Conservation (phyloP, 177 flowering plant species). For the Telopea speciosissima region DNA sequence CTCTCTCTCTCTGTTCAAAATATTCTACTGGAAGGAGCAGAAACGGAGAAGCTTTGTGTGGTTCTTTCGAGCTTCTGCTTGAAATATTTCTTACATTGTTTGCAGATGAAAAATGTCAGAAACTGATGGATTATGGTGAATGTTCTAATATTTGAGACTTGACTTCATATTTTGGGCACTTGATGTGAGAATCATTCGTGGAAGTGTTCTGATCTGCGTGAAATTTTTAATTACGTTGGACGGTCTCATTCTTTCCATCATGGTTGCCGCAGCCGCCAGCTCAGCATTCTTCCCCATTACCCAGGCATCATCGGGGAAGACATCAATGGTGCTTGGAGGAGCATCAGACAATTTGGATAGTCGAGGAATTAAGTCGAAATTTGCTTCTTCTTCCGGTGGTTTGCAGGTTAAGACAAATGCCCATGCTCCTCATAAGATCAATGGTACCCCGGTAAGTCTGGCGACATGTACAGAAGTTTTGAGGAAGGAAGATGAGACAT, state of each 20-base stretch:
- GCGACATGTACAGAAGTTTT: slow-evolving; percentile 25
- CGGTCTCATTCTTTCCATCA: slow-evolving; percentile 20
- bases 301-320: slow-evolving; percentile 26
- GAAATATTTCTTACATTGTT: too few relatives aligned
- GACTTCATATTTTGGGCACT: too few relatives aligned
- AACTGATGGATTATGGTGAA: background rate
- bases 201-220: background rate
- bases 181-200: too few relatives aligned
- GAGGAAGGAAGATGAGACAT: slow-evolving; percentile 30
- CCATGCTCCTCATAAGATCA: slow-evolving; percentile 73
- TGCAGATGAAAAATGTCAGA: slow-evolving; percentile 1
- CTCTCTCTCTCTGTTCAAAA: too few relatives aligned
- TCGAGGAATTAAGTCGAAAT: slow-evolving; percentile 43
- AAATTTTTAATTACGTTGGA: slow-evolving; percentile 7
- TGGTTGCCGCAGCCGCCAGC: slow-evolving; percentile 66
- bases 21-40: too few relatives aligned
- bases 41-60: background rate
- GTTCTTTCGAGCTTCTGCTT: background rate
- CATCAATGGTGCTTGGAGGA: slow-evolving; percentile 35
- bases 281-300: slow-evolving; percentile 21
- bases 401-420: slow-evolving; percentile 76
- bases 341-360: slow-evolving; percentile 48
- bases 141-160: too few relatives aligned
- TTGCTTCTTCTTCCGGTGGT: slow-evolving; percentile 39
- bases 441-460: slow-evolving; percentile 48